These are phyloP conservation scores for Rhytidhysteron rufulum DNA, from an alignment of 2,329 filamentous ascomycete species.

Conservation along the genomic window DNA sequence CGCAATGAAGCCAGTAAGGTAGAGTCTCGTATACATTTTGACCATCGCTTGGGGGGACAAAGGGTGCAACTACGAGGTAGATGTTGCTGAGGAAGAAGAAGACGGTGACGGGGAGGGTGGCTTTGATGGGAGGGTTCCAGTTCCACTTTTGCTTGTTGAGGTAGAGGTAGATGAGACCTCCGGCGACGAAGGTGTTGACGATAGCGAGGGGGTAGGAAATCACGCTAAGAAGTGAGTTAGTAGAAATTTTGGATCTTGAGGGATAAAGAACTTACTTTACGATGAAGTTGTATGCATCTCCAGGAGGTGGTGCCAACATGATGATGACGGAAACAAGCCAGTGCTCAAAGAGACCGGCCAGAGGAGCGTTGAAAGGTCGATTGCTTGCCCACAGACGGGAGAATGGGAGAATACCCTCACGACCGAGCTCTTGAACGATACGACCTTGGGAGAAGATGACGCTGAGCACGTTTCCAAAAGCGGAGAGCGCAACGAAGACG, in stretches of 20 bases:
- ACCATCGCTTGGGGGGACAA: conserved; percentile 46
- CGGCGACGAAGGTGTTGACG: conserved; percentile 50
- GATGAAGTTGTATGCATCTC: conserved; percentile 63
- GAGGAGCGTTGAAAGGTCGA: conserved; percentile 60
- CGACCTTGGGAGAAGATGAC: conserved; percentile 68
- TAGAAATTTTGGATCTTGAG: conserved; percentile 4
- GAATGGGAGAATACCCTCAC: conserved; percentile 63
- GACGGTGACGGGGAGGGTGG: conserved; percentile 47
- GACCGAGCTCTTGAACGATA: conserved; percentile 62
- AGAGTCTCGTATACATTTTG: conserved; percentile 51
- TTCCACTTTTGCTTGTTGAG: conserved; percentile 35
- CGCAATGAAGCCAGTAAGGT: conserved; percentile 52
- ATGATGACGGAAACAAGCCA: conserved; percentile 62
- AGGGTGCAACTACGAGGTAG: conserved; percentile 51
- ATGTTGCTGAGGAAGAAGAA: conserved; percentile 54
- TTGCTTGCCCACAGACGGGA: conserved; percentile 62
- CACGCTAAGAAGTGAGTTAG: conserved; percentile 39
- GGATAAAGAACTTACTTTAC: conserved; percentile 34
- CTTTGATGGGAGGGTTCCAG: conserved; percentile 49
- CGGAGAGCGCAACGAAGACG: conserved; percentile 65
- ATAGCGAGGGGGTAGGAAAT: conserved; percentile 63
- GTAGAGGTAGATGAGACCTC: conserved; percentile 45
- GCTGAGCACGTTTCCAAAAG: conserved; percentile 63
- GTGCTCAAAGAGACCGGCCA: conserved; percentile 60
- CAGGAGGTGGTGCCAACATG: conserved; percentile 64